Evolutionary conservation across 2,329 filamentous ascomycete species (phyloP), one percentile per base, ranked within the genome.

Genomic region (Endocalyx cinctus): DNA sequence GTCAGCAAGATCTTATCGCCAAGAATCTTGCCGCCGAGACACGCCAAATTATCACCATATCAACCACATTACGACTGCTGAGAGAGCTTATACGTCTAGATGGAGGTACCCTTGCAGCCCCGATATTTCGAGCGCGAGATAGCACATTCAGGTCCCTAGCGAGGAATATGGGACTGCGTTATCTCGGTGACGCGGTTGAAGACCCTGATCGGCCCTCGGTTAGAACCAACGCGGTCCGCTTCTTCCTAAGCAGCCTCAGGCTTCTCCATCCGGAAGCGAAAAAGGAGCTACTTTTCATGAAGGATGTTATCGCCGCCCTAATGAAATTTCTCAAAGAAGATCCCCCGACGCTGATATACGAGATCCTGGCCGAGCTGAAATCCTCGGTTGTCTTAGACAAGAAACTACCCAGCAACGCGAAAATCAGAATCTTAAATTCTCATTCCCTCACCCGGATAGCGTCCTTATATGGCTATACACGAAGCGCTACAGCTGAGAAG

Each of bases 21-120:
- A 80, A 82, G 39, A 87, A 87, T 39, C 64, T 97, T 13, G 82
- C 85, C 4, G 79, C 86, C 0, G 82, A 85, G 16, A 89, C 87
- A 58, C 74, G 79, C 29, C 95, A 94, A 54, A 87, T 88, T 25
- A 87, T 86, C 58, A 68, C 97, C 38, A 89, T 96, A 40, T 92
- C 87, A 3, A 90, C 92, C 1, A 89, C 85, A 16, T 65, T 98
- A 38, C 80, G 90, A 36, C 66, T 98, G 32, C 72, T 98, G 39
- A 85, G 82, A 32, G 90, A 98, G 61, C 73, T 89, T n/a, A 77
- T 87, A 12, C 79, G 72, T 34, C 84, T 95, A 43, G 89, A 97
- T 59, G 88, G 88, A 12, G 94, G 92, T 11, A 76, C 79, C 26
- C 72, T 88, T 35, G 87, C 89, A 17, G 81, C 78, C 46, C 72